phyloP scores from a whole-genome alignment of 169 alveolate genomes.

The Plasmodium malariae region DNA sequence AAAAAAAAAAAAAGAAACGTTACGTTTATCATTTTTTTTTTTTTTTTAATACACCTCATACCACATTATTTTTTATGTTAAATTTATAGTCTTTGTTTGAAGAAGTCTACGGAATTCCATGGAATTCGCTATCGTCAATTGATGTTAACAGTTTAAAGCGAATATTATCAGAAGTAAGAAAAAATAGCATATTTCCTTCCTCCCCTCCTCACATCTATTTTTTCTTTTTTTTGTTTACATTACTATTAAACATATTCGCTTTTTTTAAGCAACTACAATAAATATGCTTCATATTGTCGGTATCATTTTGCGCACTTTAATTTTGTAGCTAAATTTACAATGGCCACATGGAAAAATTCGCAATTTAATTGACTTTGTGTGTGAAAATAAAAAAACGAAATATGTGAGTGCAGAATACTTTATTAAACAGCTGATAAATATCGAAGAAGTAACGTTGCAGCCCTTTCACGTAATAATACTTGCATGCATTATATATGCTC shows the following conservation, averaged over 20 bases:
- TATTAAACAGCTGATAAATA: conserved; percentile 72
- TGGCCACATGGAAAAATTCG: conserved; percentile 77
- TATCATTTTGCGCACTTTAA: not conserved
- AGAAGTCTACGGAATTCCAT: conserved; percentile 75
- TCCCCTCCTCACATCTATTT: not conserved
- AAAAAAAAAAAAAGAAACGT: conserved; percentile 14
- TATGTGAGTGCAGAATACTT: conserved; percentile 77
- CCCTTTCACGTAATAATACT: conserved; percentile 54
- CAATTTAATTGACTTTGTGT: conserved; percentile 70
- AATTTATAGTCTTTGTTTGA: conserved; percentile 59
- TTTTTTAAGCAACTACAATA: not conserved
- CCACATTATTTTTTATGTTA: not conserved
- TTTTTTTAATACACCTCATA: conserved; percentile 1
- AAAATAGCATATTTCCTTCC: not conserved
- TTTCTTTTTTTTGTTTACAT: conserved; percentile 1
- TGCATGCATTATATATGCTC: conserved; percentile 2
- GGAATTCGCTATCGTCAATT: conserved; percentile 74
- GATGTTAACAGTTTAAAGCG: conserved; percentile 66
- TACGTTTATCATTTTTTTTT: not conserved
- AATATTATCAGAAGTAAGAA: conserved; percentile 60
- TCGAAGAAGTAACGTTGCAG: conserved; percentile 74
- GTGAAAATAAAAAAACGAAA: conserved; percentile 73
- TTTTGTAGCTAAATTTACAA: conserved; percentile 59
- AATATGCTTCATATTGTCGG: not conserved
- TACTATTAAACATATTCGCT: conserved; percentile 2